Base-by-base conservation (phyloP, 2,329 filamentous ascomycete species). In the Neurospora sp. region DNA sequence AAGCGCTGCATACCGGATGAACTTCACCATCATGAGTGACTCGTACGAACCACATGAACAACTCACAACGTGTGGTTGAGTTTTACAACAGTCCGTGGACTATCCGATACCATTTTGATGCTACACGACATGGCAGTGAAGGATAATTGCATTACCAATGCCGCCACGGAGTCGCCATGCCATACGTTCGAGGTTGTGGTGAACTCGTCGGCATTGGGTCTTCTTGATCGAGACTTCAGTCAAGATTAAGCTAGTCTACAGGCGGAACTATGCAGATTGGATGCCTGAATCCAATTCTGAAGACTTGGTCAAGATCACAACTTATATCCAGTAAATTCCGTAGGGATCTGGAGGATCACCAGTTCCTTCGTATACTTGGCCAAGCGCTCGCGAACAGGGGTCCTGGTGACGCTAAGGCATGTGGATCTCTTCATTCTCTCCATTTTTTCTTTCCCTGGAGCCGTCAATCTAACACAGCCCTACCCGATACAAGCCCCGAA, bases 401-500 rank as follows among this genome's bases (percentile, higher is more conserved):
- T 15, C 52, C 15, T 62, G 52, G 28, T n/a, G 52, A 15, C 12
- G 52, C 52, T 6, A 62, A 62, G 52, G 15, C 52, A 12, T 62
- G 52, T 33, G 52, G 36, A 19, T 57, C 41, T 68, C 52, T 57
- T 28, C 11, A 28, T n/a, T 62, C 8, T 57, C 40, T 37, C n/a
- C 40, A 28, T 12, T 15, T 19, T n/a, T 68, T 38, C 23, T 38
- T 15, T 11, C 39, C 11, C 38, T 39, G 19, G 38, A 10, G 66
- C 36, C 23, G 40, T 67, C 23, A 37, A 28, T 33, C 67, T 68
- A 62, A 19, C 67, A 66, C 69, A 70, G 69, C 69, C 69, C 69
- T 70, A 70, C 41, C 15, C 5, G 38, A 40, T 40, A 40, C 39
- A 6, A 41, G 15, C n/a, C 67, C 23, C 41, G 33, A 36, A 23